These are phyloP conservation scores for Cyberlindnera maclurae DNA, from an alignment of 805 yeast species.

Conservation along the genomic window DNA sequence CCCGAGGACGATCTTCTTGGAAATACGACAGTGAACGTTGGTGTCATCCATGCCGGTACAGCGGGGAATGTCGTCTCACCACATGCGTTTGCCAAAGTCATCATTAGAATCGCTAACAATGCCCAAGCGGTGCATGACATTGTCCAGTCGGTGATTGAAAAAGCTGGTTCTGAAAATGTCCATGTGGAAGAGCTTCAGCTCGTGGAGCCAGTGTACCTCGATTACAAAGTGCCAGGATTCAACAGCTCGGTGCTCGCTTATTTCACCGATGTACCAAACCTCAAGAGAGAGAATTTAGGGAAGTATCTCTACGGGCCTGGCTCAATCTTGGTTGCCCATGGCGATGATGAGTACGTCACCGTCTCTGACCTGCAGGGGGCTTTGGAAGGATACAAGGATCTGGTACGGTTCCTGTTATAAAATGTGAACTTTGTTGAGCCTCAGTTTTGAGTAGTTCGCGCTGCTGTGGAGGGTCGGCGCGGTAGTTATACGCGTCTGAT, in stretches of 20 bases:
- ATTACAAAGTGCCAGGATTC: slow-evolving; percentile 59
- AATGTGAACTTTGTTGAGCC: too few species aligned
- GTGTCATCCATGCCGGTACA: slow-evolving; percentile 50
- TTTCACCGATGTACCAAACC: slow-evolving; percentile 46
- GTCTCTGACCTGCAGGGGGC: slow-evolving; percentile 40
- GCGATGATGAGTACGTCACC: slow-evolving; percentile 46
- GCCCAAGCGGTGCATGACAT: slow-evolving; percentile 29
- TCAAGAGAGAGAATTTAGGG: slow-evolving; percentile 22
- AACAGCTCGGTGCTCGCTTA: slow-evolving; percentile 44
- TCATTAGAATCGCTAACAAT: slow-evolving; percentile 49
- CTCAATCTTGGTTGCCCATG: slow-evolving; percentile 52
- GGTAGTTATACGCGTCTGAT: not conserved
- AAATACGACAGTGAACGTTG: slow-evolving; percentile 55
- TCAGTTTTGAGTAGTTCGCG: too few species aligned
- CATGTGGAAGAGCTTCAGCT: slow-evolving; percentile 21
- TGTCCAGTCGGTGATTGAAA: slow-evolving; percentile 25
- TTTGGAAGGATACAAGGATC: slow-evolving; percentile 42
- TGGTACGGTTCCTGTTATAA: slow-evolving; percentile 13
- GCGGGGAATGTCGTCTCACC: slow-evolving; percentile 66
- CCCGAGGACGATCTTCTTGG: slow-evolving; percentile 53
- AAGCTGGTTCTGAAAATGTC: slow-evolving; percentile 22
- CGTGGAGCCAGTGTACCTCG: slow-evolving; percentile 31
- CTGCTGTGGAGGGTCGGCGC: too few species aligned
- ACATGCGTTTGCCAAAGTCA: slow-evolving; percentile 38
- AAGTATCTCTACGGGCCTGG: slow-evolving; percentile 66